Percentiles rank a stretch among this genome's conserved stretches.
These are phyloP conservation scores for Sporobolomyces roseus DNA, from an alignment of 768 basidiomycete species.

Conservation along the genomic window DNA sequence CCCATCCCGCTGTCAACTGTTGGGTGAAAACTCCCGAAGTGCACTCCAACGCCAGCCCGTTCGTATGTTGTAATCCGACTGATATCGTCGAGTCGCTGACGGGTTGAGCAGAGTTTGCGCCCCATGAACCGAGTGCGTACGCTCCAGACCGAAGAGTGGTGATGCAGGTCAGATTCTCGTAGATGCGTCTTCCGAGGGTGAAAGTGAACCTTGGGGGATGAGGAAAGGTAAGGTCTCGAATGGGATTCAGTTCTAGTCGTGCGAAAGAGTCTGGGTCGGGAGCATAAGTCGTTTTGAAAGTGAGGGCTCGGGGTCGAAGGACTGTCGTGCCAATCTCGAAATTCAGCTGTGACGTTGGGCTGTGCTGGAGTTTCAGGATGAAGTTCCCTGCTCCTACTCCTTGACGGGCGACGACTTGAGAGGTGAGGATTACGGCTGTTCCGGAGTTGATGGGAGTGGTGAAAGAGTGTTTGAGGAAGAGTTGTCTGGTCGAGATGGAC, in stretches of 20 bases:
- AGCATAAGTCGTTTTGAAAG: conserved; percentile 55
- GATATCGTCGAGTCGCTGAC: conserved; percentile 37
- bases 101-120: conserved; percentile 27
- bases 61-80: conserved; percentile 37
- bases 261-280: conserved; percentile 49
- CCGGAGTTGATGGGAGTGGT: conserved; percentile 46
- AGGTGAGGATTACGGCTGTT: conserved; percentile 46
- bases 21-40: conserved; percentile 39
- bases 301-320: conserved; percentile 52
- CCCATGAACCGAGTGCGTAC: conserved; percentile 49
- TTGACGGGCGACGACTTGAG: conserved; percentile 48
- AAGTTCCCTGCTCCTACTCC: conserved; percentile 54
- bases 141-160: conserved; percentile 46
- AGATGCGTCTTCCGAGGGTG: conserved; percentile 48
- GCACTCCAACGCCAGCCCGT: conserved; percentile 20
- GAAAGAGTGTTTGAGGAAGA: conserved; percentile 50
- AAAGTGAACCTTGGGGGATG: conserved; percentile 47
- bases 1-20: conserved; percentile 45
- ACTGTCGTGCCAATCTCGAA: conserved; percentile 47
- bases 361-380: conserved; percentile 58
- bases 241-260: conserved; percentile 44
- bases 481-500: conserved; percentile 36
- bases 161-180: conserved; percentile 47
- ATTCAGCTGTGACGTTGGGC: conserved; percentile 23
- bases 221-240: conserved; percentile 45